Conservation (phyloP, 176 grass and related monocot species). For the Carex littledalei region DNA sequence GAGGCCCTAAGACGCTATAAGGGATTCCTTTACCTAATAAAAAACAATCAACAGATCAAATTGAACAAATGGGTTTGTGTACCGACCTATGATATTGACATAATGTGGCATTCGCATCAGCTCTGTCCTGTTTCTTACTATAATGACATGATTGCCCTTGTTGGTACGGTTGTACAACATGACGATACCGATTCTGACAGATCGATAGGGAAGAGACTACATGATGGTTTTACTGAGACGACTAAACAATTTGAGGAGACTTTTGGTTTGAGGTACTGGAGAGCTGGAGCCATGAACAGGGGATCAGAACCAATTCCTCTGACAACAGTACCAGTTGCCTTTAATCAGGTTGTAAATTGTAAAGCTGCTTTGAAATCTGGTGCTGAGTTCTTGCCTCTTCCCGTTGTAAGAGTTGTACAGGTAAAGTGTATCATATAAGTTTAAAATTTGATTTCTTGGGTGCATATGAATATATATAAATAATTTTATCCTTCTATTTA, state of each 20-base stretch:
- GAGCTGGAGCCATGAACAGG: slow-evolving; percentile 64
- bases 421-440: slow-evolving; percentile 21
- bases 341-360: background rate
- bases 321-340: slow-evolving; percentile 31
- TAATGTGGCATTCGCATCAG: slow-evolving; percentile 89
- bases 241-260: slow-evolving; percentile 54
- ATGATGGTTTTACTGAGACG: slow-evolving; percentile 57
- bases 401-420: slow-evolving; percentile 32
- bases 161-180: slow-evolving; percentile 74
- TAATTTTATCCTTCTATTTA: background rate
- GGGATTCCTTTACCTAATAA: slow-evolving; percentile 77
- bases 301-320: slow-evolving; percentile 57
- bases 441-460: no score
- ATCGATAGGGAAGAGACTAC: slow-evolving; percentile 68
- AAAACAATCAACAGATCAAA: slow-evolving; percentile 47
- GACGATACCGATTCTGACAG: slow-evolving; percentile 70
- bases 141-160: slow-evolving; percentile 56
- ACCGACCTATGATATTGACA: slow-evolving; percentile 76
- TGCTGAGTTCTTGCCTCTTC: slow-evolving; percentile 29
- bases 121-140: slow-evolving; percentile 60
- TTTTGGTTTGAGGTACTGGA: slow-evolving; percentile 79
- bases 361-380: background rate
- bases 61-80: slow-evolving; percentile 46
- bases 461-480: no score
- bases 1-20: slow-evolving; percentile 81